These are phyloP conservation scores for Arabidopsis thaliana DNA, from an alignment of 345 rosid species.

Conservation along the genomic window TAIR10.1 NC_003075.7:423001-423500, in stretches of 20 bases:
- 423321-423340: constrained; percentile 81
- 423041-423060: constrained; percentile 62
- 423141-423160: constrained; percentile 71
- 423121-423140: constrained; percentile 86
- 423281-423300: constrained; percentile 68
- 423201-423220: constrained; percentile 75
- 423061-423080: constrained; percentile 59
- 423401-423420: constrained; percentile 66
- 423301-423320: constrained; percentile 65
- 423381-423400: constrained; percentile 71
- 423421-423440: constrained; percentile 70
- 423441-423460: constrained; percentile 57
- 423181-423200: constrained; percentile 63
- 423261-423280: constrained; percentile 78
- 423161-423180: constrained; percentile 75
- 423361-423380: constrained; percentile 57
- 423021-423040: constrained; percentile 42
- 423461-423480: constrained; percentile 43
- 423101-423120: constrained; percentile 62
- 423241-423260: constrained; percentile 62
- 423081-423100: constrained; percentile 61
- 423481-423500: constrained; percentile 41
- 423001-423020: constrained; percentile 38
- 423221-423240: constrained; percentile 65
- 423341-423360: constrained; percentile 68